Conservation (phyloP, 768 basidiomycete species). For the Calocybe gangraenosa region DNA sequence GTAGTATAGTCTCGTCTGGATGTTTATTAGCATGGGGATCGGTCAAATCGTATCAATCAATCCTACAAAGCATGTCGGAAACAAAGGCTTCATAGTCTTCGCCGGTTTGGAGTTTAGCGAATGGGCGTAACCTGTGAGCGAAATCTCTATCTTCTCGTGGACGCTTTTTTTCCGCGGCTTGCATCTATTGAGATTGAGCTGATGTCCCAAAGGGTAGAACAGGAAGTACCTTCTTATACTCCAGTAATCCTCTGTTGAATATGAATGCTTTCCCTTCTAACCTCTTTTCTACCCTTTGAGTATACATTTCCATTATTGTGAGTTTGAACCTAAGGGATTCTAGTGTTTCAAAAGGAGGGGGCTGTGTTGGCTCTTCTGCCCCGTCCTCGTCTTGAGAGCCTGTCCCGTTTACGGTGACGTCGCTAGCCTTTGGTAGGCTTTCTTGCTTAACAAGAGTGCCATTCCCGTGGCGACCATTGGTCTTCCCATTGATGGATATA, state of each 20-base stretch:
- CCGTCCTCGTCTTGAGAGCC: constrained; percentile 52
- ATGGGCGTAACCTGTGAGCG: constrained; percentile 82
- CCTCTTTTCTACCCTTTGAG: constrained; percentile 81
- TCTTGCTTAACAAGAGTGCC: constrained; percentile 33
- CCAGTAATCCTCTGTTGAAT: constrained; percentile 86
- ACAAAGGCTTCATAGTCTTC: constrained; percentile 88
- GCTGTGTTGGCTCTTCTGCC: constrained; percentile 61
- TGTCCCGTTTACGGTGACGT: constrained; percentile 43
- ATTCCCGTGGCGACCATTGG: constrained; percentile 42
- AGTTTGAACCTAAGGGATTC: constrained; percentile 88
- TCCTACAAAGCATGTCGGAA: constrained; percentile 85
- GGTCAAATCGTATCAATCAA: background rate
- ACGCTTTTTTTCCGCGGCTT: constrained; percentile 88
- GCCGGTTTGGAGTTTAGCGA: constrained; percentile 85
- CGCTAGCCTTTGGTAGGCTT: constrained; percentile 36
- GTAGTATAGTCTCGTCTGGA: constrained; percentile 80
- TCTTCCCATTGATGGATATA: constrained; percentile 32
- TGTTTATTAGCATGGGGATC: background rate
- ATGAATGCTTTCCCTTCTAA: constrained; percentile 83
- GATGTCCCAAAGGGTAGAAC: background rate
- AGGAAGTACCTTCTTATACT: constrained; percentile 83
- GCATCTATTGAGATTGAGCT: constrained; percentile 56
- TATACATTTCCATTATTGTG: constrained; percentile 86
- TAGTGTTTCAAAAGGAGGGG: constrained; percentile 77
- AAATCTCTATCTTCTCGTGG: constrained; percentile 91